A percentile compares a stretch with the other conserved stretches of the same genome.
These are phyloP conservation scores for Alloteropsis angusta DNA, from an alignment of 202 grass and related monocot genomes.

Conservation along the genomic window DNA sequence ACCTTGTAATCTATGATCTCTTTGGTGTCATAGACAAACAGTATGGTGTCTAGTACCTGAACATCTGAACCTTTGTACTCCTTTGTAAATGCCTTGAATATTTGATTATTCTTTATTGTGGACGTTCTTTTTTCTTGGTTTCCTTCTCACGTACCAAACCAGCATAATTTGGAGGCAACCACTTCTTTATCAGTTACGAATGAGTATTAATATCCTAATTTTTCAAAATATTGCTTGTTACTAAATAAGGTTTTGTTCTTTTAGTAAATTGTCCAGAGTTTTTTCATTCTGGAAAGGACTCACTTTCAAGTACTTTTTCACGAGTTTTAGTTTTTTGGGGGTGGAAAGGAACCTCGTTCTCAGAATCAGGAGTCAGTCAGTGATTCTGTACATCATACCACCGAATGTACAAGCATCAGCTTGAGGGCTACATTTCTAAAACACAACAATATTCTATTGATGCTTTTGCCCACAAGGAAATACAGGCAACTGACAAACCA, in stretches of 20 bases:
- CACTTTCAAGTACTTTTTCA: too few relatives aligned
- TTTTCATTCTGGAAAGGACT: too few relatives aligned
- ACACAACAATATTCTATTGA: too few relatives aligned
- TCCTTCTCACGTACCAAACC: not conserved
- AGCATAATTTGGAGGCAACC: not conserved
- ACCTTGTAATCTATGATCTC: constrained; percentile 29
- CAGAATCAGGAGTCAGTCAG: too few relatives aligned
- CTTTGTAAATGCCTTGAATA: constrained; percentile 37
- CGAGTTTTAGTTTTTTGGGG: too few relatives aligned
- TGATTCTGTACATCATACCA: too few relatives aligned
- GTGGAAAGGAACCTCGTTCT: too few relatives aligned
- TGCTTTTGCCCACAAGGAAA: too few relatives aligned
- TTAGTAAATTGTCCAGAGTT: not conserved
- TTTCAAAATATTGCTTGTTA: not conserved
- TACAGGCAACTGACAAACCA: not conserved
- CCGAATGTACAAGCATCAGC: too few relatives aligned
- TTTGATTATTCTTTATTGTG: constrained; percentile 30
- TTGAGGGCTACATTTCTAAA: too few relatives aligned
- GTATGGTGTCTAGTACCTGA: constrained; percentile 1
- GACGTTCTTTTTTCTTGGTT: not conserved
- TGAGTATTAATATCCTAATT: not conserved
- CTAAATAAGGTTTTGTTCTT: not conserved
- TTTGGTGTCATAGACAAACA: constrained; percentile 3
- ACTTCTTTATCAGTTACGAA: too few relatives aligned
- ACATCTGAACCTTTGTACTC: constrained; percentile 3